phyloP scores from a whole-genome alignment of 2,329 filamentous ascomycete genomes.

The Hortaea werneckii region DNA sequence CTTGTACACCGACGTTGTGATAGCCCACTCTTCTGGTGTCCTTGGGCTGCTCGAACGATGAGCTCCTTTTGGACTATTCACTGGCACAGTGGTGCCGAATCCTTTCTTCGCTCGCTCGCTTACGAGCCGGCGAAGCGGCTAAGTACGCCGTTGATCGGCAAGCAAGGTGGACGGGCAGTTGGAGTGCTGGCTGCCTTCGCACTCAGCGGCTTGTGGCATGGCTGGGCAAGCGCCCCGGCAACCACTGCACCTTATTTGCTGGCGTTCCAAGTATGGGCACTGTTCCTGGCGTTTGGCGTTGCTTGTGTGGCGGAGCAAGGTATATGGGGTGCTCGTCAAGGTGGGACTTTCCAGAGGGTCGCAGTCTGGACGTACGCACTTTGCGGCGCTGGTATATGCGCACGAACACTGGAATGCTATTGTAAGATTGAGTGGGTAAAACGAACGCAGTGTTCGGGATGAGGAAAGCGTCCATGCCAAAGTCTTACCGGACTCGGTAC shows the following conservation, averaged over 20 bases:
- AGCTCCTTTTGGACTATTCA: neutral
- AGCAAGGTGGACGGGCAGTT: conserved; percentile 2
- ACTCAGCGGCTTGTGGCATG: conserved; percentile 15
- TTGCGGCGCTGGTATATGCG: conserved; percentile 5
- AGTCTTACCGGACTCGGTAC: no score
- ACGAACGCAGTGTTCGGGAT: neutral
- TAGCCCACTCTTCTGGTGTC: conserved; percentile 10
- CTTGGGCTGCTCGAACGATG: conserved; percentile 10
- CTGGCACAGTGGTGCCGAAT: neutral
- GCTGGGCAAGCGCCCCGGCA: conserved; percentile 8
- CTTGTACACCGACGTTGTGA: conserved; percentile 7
- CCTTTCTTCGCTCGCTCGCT: neutral
- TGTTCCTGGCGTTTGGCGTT: conserved; percentile 11
- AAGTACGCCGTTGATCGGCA: neutral
- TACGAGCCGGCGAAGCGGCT: neutral
- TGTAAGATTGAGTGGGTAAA: conserved; percentile 5
- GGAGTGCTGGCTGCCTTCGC: conserved; percentile 11
- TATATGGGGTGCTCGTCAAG: conserved; percentile 5
- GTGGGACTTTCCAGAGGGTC: neutral
- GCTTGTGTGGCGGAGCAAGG: conserved; percentile 7
- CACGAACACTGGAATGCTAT: conserved; percentile 6
- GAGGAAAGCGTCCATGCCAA: no score
- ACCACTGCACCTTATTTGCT: conserved; percentile 5
- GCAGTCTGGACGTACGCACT: conserved; percentile 5
- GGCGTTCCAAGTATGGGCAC: conserved; percentile 7